Conservation (phyloP, 352 stramenopile genomes). For the Globisporangium orthogonon region DNA sequence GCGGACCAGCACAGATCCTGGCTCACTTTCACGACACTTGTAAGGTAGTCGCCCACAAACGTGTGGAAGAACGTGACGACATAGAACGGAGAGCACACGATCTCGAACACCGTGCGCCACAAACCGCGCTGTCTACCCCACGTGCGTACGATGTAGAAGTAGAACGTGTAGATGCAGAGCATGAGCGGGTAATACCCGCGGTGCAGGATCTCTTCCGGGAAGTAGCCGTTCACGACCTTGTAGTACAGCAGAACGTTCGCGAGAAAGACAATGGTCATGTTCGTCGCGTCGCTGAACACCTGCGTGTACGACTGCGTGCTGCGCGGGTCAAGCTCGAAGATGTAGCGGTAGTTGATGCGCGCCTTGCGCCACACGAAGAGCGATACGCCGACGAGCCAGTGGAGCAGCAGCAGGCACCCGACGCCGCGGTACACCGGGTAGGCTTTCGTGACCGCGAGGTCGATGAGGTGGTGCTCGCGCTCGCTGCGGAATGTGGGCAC, state of each 20-base stretch:
- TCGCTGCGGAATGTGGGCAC: conserved; percentile 64
- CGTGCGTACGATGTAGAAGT: conserved; percentile 89
- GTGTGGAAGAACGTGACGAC: conserved; percentile 93
- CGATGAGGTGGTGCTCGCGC: conserved; percentile 67
- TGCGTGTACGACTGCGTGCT: conserved; percentile 77
- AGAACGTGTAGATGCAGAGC: conserved; percentile 91
- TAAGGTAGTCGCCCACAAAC: conserved; percentile 87
- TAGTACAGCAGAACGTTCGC: conserved; percentile 95
- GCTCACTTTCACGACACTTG: conserved; percentile 78
- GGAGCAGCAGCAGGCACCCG: conserved; percentile 91
- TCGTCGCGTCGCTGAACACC: conserved; percentile 94
- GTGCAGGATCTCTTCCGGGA: conserved; percentile 72
- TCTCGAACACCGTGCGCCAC: conserved; percentile 80
- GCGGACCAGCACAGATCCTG: conserved; percentile 91
- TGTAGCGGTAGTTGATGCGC: conserved; percentile 93
- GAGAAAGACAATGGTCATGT: conserved; percentile 95
- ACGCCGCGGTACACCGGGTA: conserved; percentile 95
- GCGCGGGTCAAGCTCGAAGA: conserved; percentile 91
- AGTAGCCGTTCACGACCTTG: conserved; percentile 91
- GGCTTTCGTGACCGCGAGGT: conserved; percentile 66
- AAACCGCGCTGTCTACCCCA: conserved; percentile 83
- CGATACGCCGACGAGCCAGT: conserved; percentile 93
- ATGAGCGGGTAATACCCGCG: conserved; percentile 90
- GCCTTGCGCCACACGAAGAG: conserved; percentile 89
- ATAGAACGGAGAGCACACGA: conserved; percentile 89